Evolutionary conservation across 1,284 basidiomycete species (phyloP).

Genomic region (Pulchroboletus neoregius): DNA sequence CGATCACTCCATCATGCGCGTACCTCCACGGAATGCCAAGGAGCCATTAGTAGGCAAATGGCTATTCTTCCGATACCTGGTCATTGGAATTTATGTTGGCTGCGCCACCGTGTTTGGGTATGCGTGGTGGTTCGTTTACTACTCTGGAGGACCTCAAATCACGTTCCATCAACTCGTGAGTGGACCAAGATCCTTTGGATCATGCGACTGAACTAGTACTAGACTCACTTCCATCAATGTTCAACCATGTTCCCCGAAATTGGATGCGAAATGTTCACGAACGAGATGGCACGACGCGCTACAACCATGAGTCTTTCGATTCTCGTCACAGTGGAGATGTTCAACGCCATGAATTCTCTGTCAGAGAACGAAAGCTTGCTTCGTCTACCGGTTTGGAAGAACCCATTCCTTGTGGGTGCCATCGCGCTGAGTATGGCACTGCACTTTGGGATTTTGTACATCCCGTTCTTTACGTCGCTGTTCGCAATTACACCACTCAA

Average conservation of each 20-base stretch:
- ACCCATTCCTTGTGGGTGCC: conserved; percentile 85
- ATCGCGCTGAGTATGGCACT: conserved; percentile 88
- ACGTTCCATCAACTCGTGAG: conserved; percentile 87
- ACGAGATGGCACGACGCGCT: conserved; percentile 79
- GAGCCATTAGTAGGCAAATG: conserved; percentile 91
- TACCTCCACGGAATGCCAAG: conserved; percentile 82
- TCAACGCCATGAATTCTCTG: conserved; percentile 98
- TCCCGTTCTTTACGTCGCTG: conserved; percentile 87
- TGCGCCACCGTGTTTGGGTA: conserved; percentile 95
- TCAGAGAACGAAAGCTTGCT: conserved; percentile 97
- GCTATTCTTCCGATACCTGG: conserved; percentile 94
- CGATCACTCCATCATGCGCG: conserved; percentile 93
- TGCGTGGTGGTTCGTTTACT: conserved; percentile 98
- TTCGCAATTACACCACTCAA: conserved; percentile 93
- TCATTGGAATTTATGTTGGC: conserved; percentile 93
- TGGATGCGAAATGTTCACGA: conserved; percentile 92
- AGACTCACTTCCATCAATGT: conserved; percentile 97
- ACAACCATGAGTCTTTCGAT: conserved; percentile 96
- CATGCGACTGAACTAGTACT: conserved; percentile 13
- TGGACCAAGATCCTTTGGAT: conserved; percentile 18
- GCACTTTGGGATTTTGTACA: conserved; percentile 93
- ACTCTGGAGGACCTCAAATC: conserved; percentile 88
- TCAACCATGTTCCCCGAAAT: conserved; percentile 77
- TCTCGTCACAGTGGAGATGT: conserved; percentile 95
- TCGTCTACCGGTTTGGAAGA: conserved; percentile 88